A percentile compares a stretch with the other conserved stretches of the same genome.
Evolutionary conservation across 345 rosid genomes (phyloP).

Genomic region (Lumnitzera littorea): DNA sequence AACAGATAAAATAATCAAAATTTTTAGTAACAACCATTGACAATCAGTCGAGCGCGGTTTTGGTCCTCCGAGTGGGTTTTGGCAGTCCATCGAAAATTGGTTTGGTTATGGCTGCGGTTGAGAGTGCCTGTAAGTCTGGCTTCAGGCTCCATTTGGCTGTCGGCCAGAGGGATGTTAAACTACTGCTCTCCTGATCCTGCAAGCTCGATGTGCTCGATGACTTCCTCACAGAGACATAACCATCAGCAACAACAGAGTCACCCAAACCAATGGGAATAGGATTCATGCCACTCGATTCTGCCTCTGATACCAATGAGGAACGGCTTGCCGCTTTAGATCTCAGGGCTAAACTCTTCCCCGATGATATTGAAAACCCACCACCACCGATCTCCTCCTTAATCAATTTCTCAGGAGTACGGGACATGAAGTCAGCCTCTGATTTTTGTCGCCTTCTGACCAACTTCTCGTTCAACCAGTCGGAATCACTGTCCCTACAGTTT

Average conservation of each 20-base stretch:
- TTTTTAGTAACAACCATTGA: neutral
- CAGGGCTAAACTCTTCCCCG: slow-evolving; percentile 59
- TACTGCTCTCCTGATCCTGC: slow-evolving; percentile 41
- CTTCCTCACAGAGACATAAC: slow-evolving; percentile 43
- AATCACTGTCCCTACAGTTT: slow-evolving; percentile 21
- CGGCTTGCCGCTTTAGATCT: slow-evolving; percentile 55
- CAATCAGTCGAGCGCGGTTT: slow-evolving; percentile 71
- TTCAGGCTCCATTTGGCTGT: slow-evolving; percentile 54
- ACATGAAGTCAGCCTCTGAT: slow-evolving; percentile 40
- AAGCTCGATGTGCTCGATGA: slow-evolving; percentile 73
- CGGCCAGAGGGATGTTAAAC: slow-evolving; percentile 37
- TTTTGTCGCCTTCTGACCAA: slow-evolving; percentile 59
- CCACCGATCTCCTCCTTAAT: slow-evolving; percentile 50
- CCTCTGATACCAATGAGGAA: slow-evolving; percentile 21
- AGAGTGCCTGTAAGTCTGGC: slow-evolving; percentile 52
- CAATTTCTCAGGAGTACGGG: slow-evolving; percentile 44
- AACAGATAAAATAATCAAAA: neutral
- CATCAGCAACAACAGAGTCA: slow-evolving; percentile 28
- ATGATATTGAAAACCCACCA: slow-evolving; percentile 33
- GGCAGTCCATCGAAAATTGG: slow-evolving; percentile 82
- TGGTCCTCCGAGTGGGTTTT: slow-evolving; percentile 56
- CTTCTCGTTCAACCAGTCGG: slow-evolving; percentile 35
- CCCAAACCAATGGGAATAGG: slow-evolving; percentile 16
- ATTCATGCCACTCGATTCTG: slow-evolving; percentile 17
- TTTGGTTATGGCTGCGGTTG: slow-evolving; percentile 38